phyloP scores from a whole-genome alignment of 345 rosid species.

The Populus nigra region DNA sequence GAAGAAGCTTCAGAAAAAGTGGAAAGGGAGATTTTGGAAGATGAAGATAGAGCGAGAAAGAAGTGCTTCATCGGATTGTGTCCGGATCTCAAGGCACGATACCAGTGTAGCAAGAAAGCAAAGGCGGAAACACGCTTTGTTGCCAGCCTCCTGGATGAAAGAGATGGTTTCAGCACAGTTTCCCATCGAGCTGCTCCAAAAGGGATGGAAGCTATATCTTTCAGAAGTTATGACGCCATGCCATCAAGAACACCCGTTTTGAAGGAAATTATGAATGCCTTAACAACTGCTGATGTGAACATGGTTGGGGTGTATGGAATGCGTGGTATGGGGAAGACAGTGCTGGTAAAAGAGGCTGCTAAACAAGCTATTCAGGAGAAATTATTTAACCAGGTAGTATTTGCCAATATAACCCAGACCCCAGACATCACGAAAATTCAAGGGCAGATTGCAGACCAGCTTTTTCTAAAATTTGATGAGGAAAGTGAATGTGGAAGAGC shows the following conservation, averaged over 20 bases:
- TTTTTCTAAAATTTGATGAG: neutral
- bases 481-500: neutral
- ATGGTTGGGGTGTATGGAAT: constrained; percentile 9
- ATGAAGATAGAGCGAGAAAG: neutral
- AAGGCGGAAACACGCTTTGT: neutral
- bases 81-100: constrained; percentile 2
- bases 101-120: constrained; percentile 4
- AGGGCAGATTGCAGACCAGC: constrained; percentile 8
- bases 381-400: constrained; percentile 4
- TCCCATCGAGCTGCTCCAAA: neutral
- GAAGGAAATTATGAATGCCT: neutral
- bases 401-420: neutral
- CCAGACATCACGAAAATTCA: constrained; percentile 15
- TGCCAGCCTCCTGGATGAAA: neutral
- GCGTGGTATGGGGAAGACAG: constrained; percentile 4
- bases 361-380: neutral
- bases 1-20: neutral
- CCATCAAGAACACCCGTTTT: neutral
- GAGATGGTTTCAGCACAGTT: neutral
- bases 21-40: neutral
- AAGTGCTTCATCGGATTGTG: neutral
- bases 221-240: neutral
- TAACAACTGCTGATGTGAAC: neutral
- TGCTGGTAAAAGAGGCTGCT: neutral
- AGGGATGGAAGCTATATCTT: neutral